phyloP scores from a whole-genome alignment of 768 basidiomycete genomes.

The Kwoniella europaea region DNA sequence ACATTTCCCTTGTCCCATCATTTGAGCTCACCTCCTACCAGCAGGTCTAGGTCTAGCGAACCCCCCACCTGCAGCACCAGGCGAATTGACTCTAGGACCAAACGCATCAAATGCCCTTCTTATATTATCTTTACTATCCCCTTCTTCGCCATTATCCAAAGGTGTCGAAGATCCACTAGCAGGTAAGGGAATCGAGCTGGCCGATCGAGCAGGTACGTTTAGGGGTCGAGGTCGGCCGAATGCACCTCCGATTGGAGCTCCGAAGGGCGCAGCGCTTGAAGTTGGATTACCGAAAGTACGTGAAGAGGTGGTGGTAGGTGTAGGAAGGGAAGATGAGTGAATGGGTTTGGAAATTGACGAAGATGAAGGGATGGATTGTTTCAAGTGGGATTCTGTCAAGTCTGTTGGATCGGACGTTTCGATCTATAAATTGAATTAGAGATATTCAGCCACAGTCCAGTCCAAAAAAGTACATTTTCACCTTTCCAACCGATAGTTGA shows the following conservation, averaged over 20 bases:
- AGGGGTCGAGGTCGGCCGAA: constrained; percentile 44
- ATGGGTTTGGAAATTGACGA: constrained; percentile 26
- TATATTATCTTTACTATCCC: constrained; percentile 46
- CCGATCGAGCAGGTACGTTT: constrained; percentile 31
- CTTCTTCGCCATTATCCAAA: constrained; percentile 28
- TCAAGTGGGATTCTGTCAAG: constrained; percentile 69
- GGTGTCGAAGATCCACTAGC: constrained; percentile 39
- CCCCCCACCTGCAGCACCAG: constrained; percentile 46
- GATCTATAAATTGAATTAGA: constrained; percentile 61
- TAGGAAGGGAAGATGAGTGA: constrained; percentile 46
- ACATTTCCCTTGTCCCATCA: neutral
- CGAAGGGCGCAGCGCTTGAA: constrained; percentile 4
- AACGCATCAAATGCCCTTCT: constrained; percentile 53
- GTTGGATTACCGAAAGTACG: constrained; percentile 21
- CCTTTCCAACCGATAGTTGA: neutral
- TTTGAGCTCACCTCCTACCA: constrained; percentile 36
- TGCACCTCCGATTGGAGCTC: constrained; percentile 25
- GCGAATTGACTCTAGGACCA: constrained; percentile 50
- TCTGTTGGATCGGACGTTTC: constrained; percentile 83
- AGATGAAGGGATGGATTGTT: constrained; percentile 62
- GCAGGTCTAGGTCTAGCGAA: constrained; percentile 55
- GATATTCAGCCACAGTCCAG: no score
- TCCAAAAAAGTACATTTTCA: neutral
- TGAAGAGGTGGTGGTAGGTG: constrained; percentile 21
- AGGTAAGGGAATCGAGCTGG: constrained; percentile 40